These are phyloP conservation scores for Leccinum disarticulatum DNA, from an alignment of 768 basidiomycete genomes.

Conservation along the genomic window DNA sequence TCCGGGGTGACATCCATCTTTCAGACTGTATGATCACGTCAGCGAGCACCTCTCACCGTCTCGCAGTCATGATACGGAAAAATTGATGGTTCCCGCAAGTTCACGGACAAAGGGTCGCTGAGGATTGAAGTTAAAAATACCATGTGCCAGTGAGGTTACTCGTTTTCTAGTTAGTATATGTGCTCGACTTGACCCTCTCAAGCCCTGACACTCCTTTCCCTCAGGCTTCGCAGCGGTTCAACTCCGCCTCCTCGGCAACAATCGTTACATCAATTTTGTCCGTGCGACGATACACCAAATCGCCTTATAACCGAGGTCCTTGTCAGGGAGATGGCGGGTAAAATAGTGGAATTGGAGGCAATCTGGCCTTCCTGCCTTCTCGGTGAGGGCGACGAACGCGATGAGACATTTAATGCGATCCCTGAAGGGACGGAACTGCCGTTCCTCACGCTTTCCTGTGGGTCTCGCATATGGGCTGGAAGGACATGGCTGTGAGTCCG, in stretches of 20 bases:
- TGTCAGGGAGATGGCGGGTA: no score
- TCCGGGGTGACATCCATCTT: slow-evolving; percentile 9
- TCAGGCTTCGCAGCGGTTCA: slow-evolving; percentile 44
- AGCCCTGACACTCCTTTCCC: slow-evolving; percentile 7
- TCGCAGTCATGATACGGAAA: slow-evolving; percentile 22
- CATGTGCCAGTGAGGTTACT: slow-evolving; percentile 51
- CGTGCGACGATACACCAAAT: slow-evolving; percentile 43
- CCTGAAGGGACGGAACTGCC: no score
- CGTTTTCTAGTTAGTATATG: background rate
- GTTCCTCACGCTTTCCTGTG: no score
- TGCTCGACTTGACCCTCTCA: no score
- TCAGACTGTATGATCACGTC: slow-evolving; percentile 41
- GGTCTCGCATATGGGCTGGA: no score
- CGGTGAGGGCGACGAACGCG: no score
- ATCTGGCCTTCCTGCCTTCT: no score
- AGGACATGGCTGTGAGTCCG: no score
- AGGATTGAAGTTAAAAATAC: slow-evolving; percentile 90
- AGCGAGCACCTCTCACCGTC: slow-evolving; percentile 29
- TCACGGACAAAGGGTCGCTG: slow-evolving; percentile 66
- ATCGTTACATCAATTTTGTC: slow-evolving; percentile 72
- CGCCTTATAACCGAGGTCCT: slow-evolving; percentile 17
- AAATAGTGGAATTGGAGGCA: no score
- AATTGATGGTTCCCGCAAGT: slow-evolving; percentile 11
- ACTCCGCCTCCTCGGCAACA: no score
- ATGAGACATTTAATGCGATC: no score